Conservation (phyloP, 129 eudicot genomes). For the Escallonia rubra region DNA sequence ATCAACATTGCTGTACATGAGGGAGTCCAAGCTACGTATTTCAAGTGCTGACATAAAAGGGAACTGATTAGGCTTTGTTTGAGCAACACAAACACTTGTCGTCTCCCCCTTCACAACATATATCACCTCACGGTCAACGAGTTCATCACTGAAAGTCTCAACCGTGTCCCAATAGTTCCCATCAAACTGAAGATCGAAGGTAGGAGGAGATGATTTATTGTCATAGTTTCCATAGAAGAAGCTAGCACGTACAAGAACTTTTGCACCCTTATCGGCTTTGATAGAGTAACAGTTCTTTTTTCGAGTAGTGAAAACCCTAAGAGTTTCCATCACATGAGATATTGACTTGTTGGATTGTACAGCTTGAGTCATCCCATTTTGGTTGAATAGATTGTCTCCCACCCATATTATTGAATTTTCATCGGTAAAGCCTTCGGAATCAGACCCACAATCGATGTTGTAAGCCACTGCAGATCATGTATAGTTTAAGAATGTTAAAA, state of each 20-base stretch:
- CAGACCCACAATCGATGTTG: no score
- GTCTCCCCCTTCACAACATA: slow-evolving; percentile 30
- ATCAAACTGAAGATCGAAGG: slow-evolving; percentile 55
- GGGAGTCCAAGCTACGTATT: slow-evolving; percentile 36
- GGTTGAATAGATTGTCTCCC: no score
- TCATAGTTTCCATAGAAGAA: slow-evolving; percentile 73
- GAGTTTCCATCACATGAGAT: slow-evolving; percentile 37
- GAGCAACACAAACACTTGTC: slow-evolving; percentile 50
- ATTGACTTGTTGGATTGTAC: no score
- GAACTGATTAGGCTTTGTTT: slow-evolving; percentile 30
- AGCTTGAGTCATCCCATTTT: no score
- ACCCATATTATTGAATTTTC: no score
- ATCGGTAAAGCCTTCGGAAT: no score
- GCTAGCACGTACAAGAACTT: slow-evolving; percentile 49
- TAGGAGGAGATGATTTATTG: slow-evolving; percentile 49
- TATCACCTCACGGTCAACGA: slow-evolving; percentile 29
- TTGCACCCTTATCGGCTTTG: slow-evolving; percentile 17
- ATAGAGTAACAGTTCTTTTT: slow-evolving; percentile 47
- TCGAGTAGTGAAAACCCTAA: slow-evolving; percentile 46
- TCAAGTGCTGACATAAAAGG: slow-evolving; percentile 60
- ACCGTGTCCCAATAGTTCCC: slow-evolving; percentile 64
- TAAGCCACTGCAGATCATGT: slow-evolving; percentile 25
- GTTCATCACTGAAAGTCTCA: slow-evolving; percentile 7
- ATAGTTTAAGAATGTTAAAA: no score
- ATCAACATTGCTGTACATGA: slow-evolving; percentile 29